Percentiles rank a stretch among this genome's conserved stretches.
These are phyloP conservation scores for Nelumbo lutea DNA, from an alignment of 164 flowering plant genomes.

Conservation along the genomic window DNA sequence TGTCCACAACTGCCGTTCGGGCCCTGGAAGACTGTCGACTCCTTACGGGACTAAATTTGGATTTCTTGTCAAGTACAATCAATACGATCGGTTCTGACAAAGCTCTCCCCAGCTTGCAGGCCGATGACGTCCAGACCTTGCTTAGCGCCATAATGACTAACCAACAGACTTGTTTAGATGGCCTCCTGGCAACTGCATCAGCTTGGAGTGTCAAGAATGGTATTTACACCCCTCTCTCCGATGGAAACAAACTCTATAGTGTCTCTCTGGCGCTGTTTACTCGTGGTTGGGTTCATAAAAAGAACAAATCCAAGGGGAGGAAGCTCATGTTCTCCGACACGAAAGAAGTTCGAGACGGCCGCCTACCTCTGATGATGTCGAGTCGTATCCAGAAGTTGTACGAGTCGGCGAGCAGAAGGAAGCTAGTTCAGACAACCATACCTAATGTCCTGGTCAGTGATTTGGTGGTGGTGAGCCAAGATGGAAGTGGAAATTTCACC, in stretches of 20 bases:
- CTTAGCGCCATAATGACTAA: constrained; percentile 30
- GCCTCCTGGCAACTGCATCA: constrained; percentile 10
- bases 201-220: constrained; percentile 10
- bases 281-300: constrained; percentile 23
- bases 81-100: not conserved
- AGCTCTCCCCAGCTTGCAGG: not conserved
- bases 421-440: constrained; percentile 7
- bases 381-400: not conserved
- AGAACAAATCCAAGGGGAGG: not conserved
- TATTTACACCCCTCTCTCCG: constrained; percentile 14
- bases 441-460: constrained; percentile 19
- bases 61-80: constrained; percentile 8
- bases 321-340: too few relatives aligned
- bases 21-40: constrained; percentile 18
- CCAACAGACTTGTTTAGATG: constrained; percentile 30
- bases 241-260: constrained; percentile 30
- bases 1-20: not conserved
- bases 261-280: constrained; percentile 31
- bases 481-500: constrained; percentile 33
- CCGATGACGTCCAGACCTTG: constrained; percentile 22
- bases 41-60: constrained; percentile 11
- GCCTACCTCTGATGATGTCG: constrained; percentile 10
- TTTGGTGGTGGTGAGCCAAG: constrained; percentile 23
- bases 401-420: constrained; percentile 11
- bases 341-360: not conserved